Base-by-base conservation (phyloP, 1,284 basidiomycete species). In the Pseudomicrostroma phylloplanum region DNA sequence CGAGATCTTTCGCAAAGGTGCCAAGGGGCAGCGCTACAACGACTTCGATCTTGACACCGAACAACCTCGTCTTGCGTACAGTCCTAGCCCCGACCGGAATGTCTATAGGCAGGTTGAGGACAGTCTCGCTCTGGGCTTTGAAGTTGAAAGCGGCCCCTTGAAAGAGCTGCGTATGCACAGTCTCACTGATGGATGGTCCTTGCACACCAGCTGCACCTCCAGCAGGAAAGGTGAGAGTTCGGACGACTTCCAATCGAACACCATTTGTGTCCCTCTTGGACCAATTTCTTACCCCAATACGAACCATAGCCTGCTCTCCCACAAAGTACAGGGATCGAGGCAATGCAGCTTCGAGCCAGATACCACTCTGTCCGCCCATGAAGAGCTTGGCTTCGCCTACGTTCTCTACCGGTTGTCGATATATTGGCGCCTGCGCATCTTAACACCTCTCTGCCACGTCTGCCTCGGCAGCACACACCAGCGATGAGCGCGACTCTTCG, bases 61-160 rank as follows among this genome's bases (percentile, higher is more conserved):
- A 76, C 21, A 74, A 61, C 2, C 69, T 58, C 13, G 71, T 74
- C 62, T 73, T 71, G 51, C 73, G 67, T 41, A 76, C 69, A 15
- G 72, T 74, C 21, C 73, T 63, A 8, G 70, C 56, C 30, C 74
- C 72, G 19, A 62, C 66, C 0, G 72, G 73, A 21, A 76, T 51
- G 17, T 74, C 68, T 23, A 76, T 72, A n/a, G 65, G 60, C 6
- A 74, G 61, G 11, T 65, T 68, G 58, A 65, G 66, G 30, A 74
- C 71, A 0, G 67, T 62, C 58, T 76, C 73, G 21, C 64, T 61
- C 43, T 66, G 63, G 11, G 73, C 63, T n/a, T 54, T 62, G 42
- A 76, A 76, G 58, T 76, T 71, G 64, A 67, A 74, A n/a, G 66
- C 64, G n/a, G 62, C 62, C 2, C 73, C 72, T 25, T 74, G 71